Evolutionary conservation across 2,329 filamentous ascomycete species (phyloP).

Genomic region (Diaporthe humulicola): DNA sequence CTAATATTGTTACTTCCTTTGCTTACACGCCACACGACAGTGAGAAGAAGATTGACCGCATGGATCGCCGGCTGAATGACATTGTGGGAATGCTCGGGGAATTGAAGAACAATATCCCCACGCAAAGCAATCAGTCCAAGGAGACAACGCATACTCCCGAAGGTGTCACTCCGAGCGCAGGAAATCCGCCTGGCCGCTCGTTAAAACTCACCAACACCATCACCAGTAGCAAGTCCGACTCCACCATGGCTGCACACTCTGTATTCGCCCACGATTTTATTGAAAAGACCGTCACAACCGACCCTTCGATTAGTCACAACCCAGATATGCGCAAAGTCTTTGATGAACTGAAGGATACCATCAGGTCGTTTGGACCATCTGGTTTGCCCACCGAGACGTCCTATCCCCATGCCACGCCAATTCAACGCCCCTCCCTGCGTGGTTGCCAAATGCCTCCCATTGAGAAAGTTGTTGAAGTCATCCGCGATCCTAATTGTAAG

Average conservation of each 20-base stretch:
- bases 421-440: background rate
- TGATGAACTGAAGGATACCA: background rate
- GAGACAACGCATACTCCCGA: background rate
- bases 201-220: background rate
- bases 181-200: background rate
- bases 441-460: conserved; percentile 3
- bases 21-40: background rate
- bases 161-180: background rate
- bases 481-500: conserved; percentile 8
- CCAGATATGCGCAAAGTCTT: conserved; percentile 1
- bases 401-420: background rate
- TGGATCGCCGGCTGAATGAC: background rate
- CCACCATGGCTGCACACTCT: background rate
- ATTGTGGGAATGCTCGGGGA: conserved; percentile 7
- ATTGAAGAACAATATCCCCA: background rate
- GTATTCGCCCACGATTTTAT: conserved; percentile 1
- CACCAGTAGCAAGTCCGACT: background rate
- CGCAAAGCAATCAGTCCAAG: background rate
- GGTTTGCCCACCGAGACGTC: background rate
- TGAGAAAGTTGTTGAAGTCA: conserved; percentile 9
- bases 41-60: background rate
- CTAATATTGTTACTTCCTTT: background rate
- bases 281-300: background rate
- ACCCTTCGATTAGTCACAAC: background rate
- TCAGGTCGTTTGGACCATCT: background rate